Conservation (phyloP, 1,284 basidiomycete species). For the Leccinum pallidistipes region DNA sequence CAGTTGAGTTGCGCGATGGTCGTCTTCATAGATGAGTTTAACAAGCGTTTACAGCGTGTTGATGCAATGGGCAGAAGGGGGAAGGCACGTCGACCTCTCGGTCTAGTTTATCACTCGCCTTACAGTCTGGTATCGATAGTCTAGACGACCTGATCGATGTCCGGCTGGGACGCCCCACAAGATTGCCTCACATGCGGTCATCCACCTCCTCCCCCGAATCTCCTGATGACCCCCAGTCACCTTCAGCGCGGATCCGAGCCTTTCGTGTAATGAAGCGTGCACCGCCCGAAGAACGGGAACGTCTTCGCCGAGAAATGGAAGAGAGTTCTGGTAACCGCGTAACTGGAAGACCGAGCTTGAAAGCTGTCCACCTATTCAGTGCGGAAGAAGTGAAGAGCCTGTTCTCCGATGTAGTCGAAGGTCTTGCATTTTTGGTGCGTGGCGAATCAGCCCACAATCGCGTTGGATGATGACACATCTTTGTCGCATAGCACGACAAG, state of each 20-base stretch:
- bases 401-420: conserved; percentile 77
- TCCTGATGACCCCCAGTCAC: conserved; percentile 45
- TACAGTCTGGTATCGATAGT: conserved; percentile 34
- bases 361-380: conserved; percentile 77
- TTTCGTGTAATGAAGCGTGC: conserved; percentile 69
- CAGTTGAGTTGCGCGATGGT: conserved; percentile 49
- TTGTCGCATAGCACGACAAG: conserved; percentile 63
- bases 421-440: conserved; percentile 78
- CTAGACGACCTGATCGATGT: conserved; percentile 84
- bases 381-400: conserved; percentile 77
- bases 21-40: background rate
- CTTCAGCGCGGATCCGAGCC: conserved; percentile 70
- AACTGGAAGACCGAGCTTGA: conserved; percentile 42
- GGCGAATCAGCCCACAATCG: background rate
- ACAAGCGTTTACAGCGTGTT: conserved; percentile 57
- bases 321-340: conserved; percentile 22
- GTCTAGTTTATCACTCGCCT: background rate
- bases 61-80: conserved; percentile 94
- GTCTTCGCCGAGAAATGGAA: conserved; percentile 52
- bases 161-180: conserved; percentile 57
- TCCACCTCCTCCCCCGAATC: conserved; percentile 27
- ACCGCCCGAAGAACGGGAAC: conserved; percentile 62
- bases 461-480: conserved; percentile 7
- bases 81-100: conserved; percentile 44
- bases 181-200: conserved; percentile 47